Conservation (phyloP, 164 flowering plant genomes). For the Sextonia rubra region DNA sequence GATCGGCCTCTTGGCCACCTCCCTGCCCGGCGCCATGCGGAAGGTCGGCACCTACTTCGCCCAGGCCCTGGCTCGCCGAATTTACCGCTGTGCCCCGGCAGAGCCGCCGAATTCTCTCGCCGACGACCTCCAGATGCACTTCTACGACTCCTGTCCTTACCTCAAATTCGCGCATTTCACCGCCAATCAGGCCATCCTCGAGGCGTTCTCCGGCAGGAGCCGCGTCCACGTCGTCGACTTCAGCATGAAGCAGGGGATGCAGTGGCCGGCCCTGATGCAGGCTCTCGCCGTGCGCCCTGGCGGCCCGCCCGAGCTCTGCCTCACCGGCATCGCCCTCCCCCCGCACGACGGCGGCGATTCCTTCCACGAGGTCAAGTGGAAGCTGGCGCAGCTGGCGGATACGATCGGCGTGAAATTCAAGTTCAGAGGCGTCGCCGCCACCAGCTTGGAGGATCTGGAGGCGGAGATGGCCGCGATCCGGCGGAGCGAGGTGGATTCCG, state of each 20-base stretch:
- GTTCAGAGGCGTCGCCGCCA: slow-evolving; percentile 46
- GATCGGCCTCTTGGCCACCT: slow-evolving; percentile 49
- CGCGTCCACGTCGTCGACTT: slow-evolving; percentile 80
- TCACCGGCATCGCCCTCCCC: slow-evolving; percentile 79
- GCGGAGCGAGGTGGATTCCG: slow-evolving; percentile 32
- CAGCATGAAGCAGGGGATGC: slow-evolving; percentile 72
- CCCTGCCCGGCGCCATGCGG: slow-evolving; percentile 77
- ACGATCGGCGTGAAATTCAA: slow-evolving; percentile 54
- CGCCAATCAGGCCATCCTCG: slow-evolving; percentile 86
- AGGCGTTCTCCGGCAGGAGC: slow-evolving; percentile 56
- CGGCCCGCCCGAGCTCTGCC: slow-evolving; percentile 61
- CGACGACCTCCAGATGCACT: slow-evolving; percentile 66
- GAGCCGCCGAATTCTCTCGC: slow-evolving; percentile 18
- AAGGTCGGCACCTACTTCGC: slow-evolving; percentile 79
- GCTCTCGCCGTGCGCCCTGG: slow-evolving; percentile 70
- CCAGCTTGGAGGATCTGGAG: slow-evolving; percentile 52
- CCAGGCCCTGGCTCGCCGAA: slow-evolving; percentile 56
- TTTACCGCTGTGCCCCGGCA: slow-evolving; percentile 43
- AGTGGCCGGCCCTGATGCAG: slow-evolving; percentile 83
- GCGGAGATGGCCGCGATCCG: slow-evolving; percentile 43
- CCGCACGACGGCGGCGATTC: slow-evolving; percentile 45
- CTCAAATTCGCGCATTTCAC: slow-evolving; percentile 93
- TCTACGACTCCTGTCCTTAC: slow-evolving; percentile 81
- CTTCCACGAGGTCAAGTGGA: slow-evolving; percentile 59
- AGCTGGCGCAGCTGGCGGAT: slow-evolving; percentile 56